phyloP scores from a whole-genome alignment of 345 rosid genomes.

The Dovyalis caffra region DNA sequence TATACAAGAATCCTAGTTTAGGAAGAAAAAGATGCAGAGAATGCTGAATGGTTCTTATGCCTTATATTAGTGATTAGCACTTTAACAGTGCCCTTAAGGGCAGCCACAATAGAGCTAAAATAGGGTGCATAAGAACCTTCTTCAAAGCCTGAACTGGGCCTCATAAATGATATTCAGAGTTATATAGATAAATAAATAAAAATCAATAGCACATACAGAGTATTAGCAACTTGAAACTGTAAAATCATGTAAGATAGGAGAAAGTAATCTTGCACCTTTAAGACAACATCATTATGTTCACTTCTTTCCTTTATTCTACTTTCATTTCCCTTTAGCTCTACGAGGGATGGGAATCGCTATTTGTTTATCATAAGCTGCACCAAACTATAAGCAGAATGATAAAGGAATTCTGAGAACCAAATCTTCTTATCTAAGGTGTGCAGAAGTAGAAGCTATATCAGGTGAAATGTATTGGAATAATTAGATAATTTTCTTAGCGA shows the following conservation, averaged over 20 bases:
- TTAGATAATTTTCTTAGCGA: too few species aligned
- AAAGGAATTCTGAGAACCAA: neutral
- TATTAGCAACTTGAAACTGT: neutral
- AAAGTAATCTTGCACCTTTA: neutral
- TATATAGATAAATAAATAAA: neutral
- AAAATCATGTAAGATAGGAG: neutral
- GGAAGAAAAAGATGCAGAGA: neutral
- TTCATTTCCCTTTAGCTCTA: neutral
- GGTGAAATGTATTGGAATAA: too few species aligned
- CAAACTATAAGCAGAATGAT: neutral
- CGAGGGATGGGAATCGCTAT: neutral
- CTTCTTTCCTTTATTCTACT: neutral
- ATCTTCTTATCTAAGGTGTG: too few species aligned
- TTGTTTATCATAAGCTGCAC: neutral
- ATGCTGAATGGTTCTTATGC: neutral
- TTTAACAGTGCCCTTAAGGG: too few species aligned
- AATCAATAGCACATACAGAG: neutral
- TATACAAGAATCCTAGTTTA: too few species aligned
- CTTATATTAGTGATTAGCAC: neutral
- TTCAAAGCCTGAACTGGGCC: neutral
- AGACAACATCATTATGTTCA: neutral
- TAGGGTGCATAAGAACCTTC: neutral
- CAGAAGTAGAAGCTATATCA: too few species aligned
- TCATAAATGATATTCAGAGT: neutral
- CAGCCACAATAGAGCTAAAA: neutral